phyloP scores from a whole-genome alignment of 176 grass and related monocot genomes.

The Oryza brachyantha region DNA sequence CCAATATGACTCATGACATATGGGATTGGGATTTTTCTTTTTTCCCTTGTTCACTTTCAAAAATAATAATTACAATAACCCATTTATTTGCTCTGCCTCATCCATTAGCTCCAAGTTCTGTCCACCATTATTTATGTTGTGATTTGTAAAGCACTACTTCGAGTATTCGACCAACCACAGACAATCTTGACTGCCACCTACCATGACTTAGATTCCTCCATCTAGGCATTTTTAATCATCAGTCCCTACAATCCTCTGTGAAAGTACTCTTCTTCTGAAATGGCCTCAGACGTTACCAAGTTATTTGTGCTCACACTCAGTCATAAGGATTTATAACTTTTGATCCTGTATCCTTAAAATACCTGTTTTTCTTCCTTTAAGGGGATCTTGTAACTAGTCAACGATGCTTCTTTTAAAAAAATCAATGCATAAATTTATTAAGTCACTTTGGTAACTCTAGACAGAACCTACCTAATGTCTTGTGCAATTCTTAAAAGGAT shows the following conservation, averaged over 20 bases:
- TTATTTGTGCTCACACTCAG: neutral
- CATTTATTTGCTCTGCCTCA: too few relatives aligned
- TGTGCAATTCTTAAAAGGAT: constrained; percentile 1
- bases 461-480: neutral
- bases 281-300: neutral
- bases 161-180: neutral
- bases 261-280: constrained; percentile 8
- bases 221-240: neutral
- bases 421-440: constrained; percentile 1
- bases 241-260: neutral
- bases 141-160: neutral
- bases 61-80: too few relatives aligned
- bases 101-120: too few relatives aligned
- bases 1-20: too few relatives aligned
- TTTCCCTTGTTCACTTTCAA: too few relatives aligned
- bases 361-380: neutral
- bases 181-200: neutral
- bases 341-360: neutral
- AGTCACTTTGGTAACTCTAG: neutral
- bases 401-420: neutral
- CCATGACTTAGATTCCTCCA: neutral
- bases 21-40: too few relatives aligned
- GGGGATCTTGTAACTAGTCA: neutral
- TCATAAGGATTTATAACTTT: constrained; percentile 10
- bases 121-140: neutral